Percentiles rank a stretch among this genome's conserved stretches.
Conservation (phyloP, 2,329 filamentous ascomycete genomes). For the Dactylellina parvicollis region DNA sequence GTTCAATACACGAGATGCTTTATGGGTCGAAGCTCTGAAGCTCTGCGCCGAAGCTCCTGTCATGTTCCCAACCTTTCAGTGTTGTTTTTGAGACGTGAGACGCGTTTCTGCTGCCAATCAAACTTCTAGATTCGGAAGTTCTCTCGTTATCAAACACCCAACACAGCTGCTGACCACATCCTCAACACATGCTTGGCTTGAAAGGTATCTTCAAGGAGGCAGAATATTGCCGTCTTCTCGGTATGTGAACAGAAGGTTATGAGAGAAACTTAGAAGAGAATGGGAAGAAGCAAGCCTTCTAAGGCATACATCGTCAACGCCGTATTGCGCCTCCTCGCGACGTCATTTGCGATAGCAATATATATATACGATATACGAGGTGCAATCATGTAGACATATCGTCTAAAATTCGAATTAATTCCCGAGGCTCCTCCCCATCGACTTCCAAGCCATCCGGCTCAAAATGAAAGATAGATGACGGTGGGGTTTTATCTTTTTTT, state of each 20-base stretch:
- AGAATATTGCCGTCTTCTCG: no score
- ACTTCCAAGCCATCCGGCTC: no score
- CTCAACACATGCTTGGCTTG: slow-evolving; percentile 9
- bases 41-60: not conserved
- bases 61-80: not conserved
- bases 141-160: no score
- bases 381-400: no score
- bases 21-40: slow-evolving; percentile 8
- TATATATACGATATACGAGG: no score
- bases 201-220: no score
- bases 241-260: not conserved
- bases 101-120: slow-evolving; percentile 36
- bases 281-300: not conserved
- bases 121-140: no score
- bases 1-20: not conserved
- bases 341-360: not conserved
- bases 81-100: slow-evolving; percentile 30
- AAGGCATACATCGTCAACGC: not conserved
- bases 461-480: no score
- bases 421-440: no score
- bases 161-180: slow-evolving; percentile 5
- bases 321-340: slow-evolving; percentile 25
- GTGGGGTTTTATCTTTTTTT: no score
- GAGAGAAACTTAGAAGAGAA: not conserved
- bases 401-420: no score